Evolutionary conservation across 768 basidiomycete species (phyloP).

Genomic region (Leccinum pellstonianum): DNA sequence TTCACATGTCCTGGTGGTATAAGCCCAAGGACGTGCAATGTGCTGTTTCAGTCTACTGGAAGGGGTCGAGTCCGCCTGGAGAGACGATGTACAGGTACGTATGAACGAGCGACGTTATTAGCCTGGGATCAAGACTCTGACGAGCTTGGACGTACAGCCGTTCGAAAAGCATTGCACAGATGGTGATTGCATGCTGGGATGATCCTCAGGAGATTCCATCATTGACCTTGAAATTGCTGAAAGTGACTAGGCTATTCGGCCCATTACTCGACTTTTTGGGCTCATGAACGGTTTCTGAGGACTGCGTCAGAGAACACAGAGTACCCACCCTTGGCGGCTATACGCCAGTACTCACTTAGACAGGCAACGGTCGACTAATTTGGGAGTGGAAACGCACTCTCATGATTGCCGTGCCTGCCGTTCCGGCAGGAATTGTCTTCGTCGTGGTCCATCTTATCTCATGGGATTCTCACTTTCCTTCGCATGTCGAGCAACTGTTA

Average conservation of each 20-base stretch:
- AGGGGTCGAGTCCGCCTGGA: background rate
- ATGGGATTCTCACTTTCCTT: background rate
- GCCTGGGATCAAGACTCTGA: too few relatives aligned
- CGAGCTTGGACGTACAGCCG: background rate
- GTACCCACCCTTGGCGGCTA: background rate
- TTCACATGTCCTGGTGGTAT: background rate
- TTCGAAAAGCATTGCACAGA: background rate
- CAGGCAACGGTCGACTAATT: background rate
- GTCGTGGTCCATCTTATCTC: background rate
- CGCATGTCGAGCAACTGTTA: background rate
- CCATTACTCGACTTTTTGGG: background rate
- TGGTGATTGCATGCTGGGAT: background rate
- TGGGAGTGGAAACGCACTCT: background rate
- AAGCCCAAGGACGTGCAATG: background rate
- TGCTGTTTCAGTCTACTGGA: background rate
- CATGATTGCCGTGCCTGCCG: background rate
- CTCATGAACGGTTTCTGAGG: background rate
- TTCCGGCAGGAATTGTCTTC: background rate
- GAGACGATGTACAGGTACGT: background rate
- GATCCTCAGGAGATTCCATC: background rate
- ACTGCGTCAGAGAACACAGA: background rate
- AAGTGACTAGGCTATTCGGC: too few relatives aligned
- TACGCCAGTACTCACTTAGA: background rate
- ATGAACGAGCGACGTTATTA: background rate
- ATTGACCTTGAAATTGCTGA: background rate